Evolutionary conservation across 1,284 basidiomycete genomes (phyloP).

Genomic region (Golubevia pallescens): DNA sequence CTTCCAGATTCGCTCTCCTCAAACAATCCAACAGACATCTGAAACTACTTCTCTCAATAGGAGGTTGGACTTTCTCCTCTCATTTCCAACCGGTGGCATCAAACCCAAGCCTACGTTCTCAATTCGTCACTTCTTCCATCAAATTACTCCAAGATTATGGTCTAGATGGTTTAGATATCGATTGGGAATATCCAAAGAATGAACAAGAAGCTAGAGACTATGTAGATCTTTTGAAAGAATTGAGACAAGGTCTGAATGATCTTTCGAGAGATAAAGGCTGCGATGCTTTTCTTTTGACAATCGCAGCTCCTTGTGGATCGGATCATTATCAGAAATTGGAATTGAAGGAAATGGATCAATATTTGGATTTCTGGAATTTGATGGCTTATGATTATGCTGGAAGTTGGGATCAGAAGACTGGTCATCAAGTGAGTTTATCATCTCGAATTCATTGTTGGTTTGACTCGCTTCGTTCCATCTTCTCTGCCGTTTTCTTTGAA

Average conservation of each 20-base stretch:
- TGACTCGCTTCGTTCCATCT: too few species aligned
- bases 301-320: constrained; percentile 69
- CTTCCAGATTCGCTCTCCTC: constrained; percentile 26
- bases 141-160: constrained; percentile 58
- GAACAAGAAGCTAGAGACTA: constrained; percentile 76
- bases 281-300: constrained; percentile 75
- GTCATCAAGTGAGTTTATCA: constrained; percentile 70
- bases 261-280: constrained; percentile 72
- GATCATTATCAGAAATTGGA: constrained; percentile 31
- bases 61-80: constrained; percentile 63
- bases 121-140: constrained; percentile 50
- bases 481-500: not conserved
- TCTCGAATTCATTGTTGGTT: too few species aligned
- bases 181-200: constrained; percentile 83
- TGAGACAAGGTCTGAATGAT: constrained; percentile 74
- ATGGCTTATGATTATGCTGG: constrained; percentile 63
- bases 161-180: constrained; percentile 67
- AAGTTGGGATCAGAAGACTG: constrained; percentile 74
- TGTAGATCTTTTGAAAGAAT: constrained; percentile 74
- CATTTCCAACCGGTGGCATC: constrained; percentile 55
- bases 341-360: constrained; percentile 44
- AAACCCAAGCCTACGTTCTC: constrained; percentile 30
- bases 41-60: constrained; percentile 61
- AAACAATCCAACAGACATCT: constrained; percentile 58
- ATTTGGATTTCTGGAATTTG: constrained; percentile 59